Base-by-base conservation (phyloP, 352 stramenopile species). In the Phytophthora idaei region DNA sequence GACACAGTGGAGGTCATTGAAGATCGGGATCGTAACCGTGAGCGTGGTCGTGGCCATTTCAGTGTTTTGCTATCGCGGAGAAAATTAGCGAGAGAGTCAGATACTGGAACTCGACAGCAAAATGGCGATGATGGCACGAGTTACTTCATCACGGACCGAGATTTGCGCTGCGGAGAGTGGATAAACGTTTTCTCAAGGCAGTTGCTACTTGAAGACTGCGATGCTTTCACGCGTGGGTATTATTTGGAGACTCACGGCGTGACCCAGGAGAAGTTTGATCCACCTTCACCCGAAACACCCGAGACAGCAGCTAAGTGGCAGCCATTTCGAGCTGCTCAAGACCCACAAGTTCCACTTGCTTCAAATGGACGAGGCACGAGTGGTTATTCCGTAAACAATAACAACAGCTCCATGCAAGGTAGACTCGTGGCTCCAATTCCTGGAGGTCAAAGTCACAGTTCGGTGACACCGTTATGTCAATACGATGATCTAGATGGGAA, bases 1-100 rank as follows among this genome's bases (percentile, higher is more conserved):
- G 92, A 98, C 62, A 98, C 90, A 14, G 64, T 98, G 6, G 92
- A 98, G 71, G 74, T 98, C 2, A 75, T 95, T 15, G 92, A 98
- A 75, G 74, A 80, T 6, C 69, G 87, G 27, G 39, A 83, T 44
- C 50, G 70, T 9, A 75, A 80, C 17, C 73, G 89, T 11, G 78
- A 76, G 75, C 57, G 77, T 71, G 73, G 74, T 47, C 64, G 78
- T 34, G 83, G 81, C 11, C 76, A 84, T 21, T 96, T 96, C 51
- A 71, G 89, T 7, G 86, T 97, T 47, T 78, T 98, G 41, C 61
- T 98, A 37, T 90, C 86, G 5, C 85, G 93, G 0, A 73, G 90
- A 27, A 90, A 83, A 42, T 74, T 97, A 37, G 68, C 64, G 3
- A 75, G 72, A 34, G 77, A 84, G 7, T 7, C 36, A 36, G 69